These are phyloP conservation scores for Aspergillus sp. DNA, from an alignment of 2,329 filamentous ascomycete species.

Conservation along the genomic window DNA sequence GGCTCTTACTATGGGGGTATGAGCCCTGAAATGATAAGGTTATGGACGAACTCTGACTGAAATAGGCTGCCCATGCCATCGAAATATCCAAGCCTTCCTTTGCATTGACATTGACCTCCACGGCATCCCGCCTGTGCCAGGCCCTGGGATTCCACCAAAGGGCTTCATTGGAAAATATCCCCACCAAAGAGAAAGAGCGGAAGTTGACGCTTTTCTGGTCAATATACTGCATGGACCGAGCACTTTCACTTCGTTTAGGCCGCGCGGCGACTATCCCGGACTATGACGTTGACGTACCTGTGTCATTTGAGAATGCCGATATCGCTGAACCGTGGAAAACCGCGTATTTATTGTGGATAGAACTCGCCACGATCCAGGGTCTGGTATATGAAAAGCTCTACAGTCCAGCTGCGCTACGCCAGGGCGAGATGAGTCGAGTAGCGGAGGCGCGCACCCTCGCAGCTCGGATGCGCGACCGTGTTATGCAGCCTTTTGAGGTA, in stretches of 20 bases:
- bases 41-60: slow-evolving; percentile 5
- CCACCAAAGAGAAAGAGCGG: slow-evolving; percentile 28
- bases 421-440: slow-evolving; percentile 26
- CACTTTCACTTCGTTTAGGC: slow-evolving; percentile 59
- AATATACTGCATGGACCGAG: slow-evolving; percentile 60
- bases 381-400: slow-evolving; percentile 62
- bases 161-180: slow-evolving; percentile 28
- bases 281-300: slow-evolving; percentile 56
- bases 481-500: slow-evolving; percentile 34
- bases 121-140: slow-evolving; percentile 61
- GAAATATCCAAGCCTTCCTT: slow-evolving; percentile 63
- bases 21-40: slow-evolving; percentile 18
- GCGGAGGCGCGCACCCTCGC: slow-evolving; percentile 30
- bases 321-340: slow-evolving; percentile 39
- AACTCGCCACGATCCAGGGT: slow-evolving; percentile 57
- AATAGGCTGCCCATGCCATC: slow-evolving; percentile 60
- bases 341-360: slow-evolving; percentile 57
- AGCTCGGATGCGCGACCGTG: slow-evolving; percentile 25
- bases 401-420: slow-evolving; percentile 30
- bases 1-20: slow-evolving; percentile 59
- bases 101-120: slow-evolving; percentile 63
- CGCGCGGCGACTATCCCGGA: slow-evolving; percentile 59
- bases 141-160: slow-evolving; percentile 59
- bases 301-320: slow-evolving; percentile 9
- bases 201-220: slow-evolving; percentile 56